These are phyloP conservation scores for Chytriomyces hyalinus DNA, from an alignment of 192 early-diverging fungal genomes.

Conservation along the genomic window DNA sequence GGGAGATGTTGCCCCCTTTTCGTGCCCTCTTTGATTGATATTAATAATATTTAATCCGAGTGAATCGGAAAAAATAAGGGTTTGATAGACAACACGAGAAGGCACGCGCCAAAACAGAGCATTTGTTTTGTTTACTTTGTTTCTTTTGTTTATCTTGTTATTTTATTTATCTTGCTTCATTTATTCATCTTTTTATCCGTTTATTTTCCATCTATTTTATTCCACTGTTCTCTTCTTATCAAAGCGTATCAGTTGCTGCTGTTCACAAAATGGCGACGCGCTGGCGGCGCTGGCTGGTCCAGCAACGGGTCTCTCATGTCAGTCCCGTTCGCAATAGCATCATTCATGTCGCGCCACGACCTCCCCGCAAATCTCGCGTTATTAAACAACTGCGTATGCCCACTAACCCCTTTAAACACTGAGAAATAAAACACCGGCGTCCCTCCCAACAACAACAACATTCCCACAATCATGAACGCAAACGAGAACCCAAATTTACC, in stretches of 20 bases:
- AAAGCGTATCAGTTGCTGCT: not conserved
- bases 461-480: not conserved
- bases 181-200: too few species aligned
- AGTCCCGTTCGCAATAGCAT: not conserved
- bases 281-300: not conserved
- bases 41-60: too few species aligned
- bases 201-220: too few species aligned
- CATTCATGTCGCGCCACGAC: not conserved
- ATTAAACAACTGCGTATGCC: not conserved
- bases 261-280: not conserved
- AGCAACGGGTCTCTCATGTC: not conserved
- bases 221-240: not conserved
- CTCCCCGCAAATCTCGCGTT: not conserved
- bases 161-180: too few species aligned
- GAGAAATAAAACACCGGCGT: not conserved
- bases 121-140: too few species aligned
- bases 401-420: not conserved
- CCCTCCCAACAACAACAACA: not conserved
- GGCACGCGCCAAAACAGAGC: too few species aligned
- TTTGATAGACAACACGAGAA: too few species aligned
- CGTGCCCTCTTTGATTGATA: too few species aligned
- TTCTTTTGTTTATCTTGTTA: too few species aligned
- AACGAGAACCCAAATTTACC: not conserved
- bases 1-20: too few species aligned
- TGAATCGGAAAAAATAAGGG: too few species aligned